Evolutionary conservation across 2,329 filamentous ascomycete genomes (phyloP).

Genomic region (Sporothrix sp.): DNA sequence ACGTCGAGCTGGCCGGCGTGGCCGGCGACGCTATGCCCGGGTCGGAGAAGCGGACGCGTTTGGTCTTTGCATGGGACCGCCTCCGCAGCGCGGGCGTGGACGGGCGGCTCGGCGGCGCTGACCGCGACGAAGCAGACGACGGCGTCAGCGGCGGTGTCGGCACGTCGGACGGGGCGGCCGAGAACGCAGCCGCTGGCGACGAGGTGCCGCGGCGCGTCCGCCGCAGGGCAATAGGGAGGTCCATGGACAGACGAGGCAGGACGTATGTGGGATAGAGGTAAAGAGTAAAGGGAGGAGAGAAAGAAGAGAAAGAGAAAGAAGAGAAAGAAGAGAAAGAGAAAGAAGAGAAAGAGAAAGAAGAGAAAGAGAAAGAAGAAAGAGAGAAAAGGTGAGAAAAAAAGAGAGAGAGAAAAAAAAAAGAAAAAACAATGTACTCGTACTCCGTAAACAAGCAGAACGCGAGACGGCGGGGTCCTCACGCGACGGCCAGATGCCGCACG

Average conservation of each 20-base stretch:
- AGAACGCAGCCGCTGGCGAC: conserved; percentile 15
- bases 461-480: too few relatives aligned
- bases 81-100: neutral
- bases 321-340: neutral
- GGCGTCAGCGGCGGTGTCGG: conserved; percentile 15
- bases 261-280: neutral
- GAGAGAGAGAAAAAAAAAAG: neutral
- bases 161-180: neutral
- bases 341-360: neutral
- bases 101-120: neutral
- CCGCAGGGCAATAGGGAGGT: conserved; percentile 47
- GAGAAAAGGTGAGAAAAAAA: neutral
- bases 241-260: too few relatives aligned
- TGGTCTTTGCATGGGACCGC: conserved; percentile 24
- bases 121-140: conserved; percentile 19
- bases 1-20: conserved; percentile 18
- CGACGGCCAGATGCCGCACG: too few relatives aligned
- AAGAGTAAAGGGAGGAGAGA: neutral
- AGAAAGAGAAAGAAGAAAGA: neutral
- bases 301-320: neutral
- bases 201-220: conserved; percentile 39
- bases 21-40: conserved; percentile 28
- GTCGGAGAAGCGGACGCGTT: conserved; percentile 50
- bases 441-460: too few relatives aligned
- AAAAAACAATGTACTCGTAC: too few relatives aligned